Conservation (phyloP, 2,329 filamentous ascomycete genomes). For the Penicillium decumbens region DNA sequence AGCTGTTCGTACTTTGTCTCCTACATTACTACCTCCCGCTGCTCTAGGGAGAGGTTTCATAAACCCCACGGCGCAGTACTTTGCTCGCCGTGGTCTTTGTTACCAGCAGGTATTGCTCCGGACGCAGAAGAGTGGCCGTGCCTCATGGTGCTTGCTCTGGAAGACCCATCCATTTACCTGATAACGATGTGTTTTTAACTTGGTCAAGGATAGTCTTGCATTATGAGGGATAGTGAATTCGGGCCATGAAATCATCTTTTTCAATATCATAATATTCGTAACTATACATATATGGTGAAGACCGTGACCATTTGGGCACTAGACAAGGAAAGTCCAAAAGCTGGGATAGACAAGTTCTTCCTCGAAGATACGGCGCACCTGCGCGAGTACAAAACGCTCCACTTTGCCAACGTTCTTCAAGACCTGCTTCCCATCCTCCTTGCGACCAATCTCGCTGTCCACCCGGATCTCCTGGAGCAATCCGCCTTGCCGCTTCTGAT, state of each 20-base stretch:
- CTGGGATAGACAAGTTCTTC: conserved; percentile 98
- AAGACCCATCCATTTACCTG: neutral
- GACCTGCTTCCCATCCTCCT: conserved; percentile 86
- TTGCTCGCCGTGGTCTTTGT: neutral
- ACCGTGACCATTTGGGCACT: conserved; percentile 17
- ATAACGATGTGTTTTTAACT: conserved; percentile 1
- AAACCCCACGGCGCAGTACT: neutral
- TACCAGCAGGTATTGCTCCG: neutral
- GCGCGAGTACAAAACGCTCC: conserved; percentile 92
- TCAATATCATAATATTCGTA: conserved; percentile 16
- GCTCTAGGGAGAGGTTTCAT: neutral
- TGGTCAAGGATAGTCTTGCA: conserved; percentile 4
- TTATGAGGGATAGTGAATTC: conserved; percentile 13
- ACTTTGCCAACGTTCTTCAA: conserved; percentile 99
- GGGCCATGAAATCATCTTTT: conserved; percentile 12
- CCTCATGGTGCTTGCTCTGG: conserved; percentile 1
- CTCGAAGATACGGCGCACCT: conserved; percentile 94
- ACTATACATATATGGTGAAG: conserved; percentile 8
- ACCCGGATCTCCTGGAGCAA: conserved; percentile 89
- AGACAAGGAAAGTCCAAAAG: conserved; percentile 96
- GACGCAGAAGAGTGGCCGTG: neutral
- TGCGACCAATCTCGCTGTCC: conserved; percentile 94
- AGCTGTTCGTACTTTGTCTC: conserved; percentile 4
- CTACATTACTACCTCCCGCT: neutral
- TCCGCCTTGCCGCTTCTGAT: conserved; percentile 58